phyloP scores from a whole-genome alignment of 2,329 filamentous ascomycete species.

The Aspergillus clavatus region DNA sequence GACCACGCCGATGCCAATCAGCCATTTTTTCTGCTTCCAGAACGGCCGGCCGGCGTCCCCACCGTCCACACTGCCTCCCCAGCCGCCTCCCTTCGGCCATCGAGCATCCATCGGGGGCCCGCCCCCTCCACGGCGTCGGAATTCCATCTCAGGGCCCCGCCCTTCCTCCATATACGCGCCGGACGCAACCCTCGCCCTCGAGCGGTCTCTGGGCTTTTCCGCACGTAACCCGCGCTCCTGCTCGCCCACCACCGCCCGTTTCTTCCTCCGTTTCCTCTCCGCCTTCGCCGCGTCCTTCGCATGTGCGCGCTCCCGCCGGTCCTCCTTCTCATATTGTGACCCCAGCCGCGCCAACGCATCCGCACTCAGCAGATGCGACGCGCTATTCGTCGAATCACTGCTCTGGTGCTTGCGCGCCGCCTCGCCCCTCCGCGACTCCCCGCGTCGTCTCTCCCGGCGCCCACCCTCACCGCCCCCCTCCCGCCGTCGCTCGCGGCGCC shows the following conservation, averaged over 20 bases:
- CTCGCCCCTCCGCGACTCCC: constrained; percentile 17
- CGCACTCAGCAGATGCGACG: constrained; percentile 41
- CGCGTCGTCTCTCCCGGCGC: constrained; percentile 23
- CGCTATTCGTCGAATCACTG: constrained; percentile 41
- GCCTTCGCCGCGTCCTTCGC: constrained; percentile 24
- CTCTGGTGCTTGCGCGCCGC: constrained; percentile 36
- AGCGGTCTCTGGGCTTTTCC: constrained; percentile 38
- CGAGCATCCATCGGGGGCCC: constrained; percentile 40
- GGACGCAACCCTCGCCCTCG: constrained; percentile 62
- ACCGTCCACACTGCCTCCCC: constrained; percentile 29
- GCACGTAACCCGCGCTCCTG: constrained; percentile 19
- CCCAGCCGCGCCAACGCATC: constrained; percentile 64
- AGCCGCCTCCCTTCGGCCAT: constrained; percentile 46
- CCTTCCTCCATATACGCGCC: constrained; percentile 67
- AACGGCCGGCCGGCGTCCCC: constrained; percentile 17
- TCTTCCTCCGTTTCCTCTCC: constrained; percentile 23
- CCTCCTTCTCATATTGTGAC: constrained; percentile 55
- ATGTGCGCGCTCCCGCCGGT: constrained; percentile 42
- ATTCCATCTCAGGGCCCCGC: constrained; percentile 44
- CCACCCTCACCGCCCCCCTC: constrained; percentile 20
- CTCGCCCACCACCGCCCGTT: constrained; percentile 23
- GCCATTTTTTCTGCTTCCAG: constrained; percentile 41
- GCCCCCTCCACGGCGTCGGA: constrained; percentile 38
- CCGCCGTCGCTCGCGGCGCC: constrained; percentile 9
- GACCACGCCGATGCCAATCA: constrained; percentile 52